Base-by-base conservation (phyloP, 352 stramenopile genomes). In the Phytopythium kandeliae region DNA sequence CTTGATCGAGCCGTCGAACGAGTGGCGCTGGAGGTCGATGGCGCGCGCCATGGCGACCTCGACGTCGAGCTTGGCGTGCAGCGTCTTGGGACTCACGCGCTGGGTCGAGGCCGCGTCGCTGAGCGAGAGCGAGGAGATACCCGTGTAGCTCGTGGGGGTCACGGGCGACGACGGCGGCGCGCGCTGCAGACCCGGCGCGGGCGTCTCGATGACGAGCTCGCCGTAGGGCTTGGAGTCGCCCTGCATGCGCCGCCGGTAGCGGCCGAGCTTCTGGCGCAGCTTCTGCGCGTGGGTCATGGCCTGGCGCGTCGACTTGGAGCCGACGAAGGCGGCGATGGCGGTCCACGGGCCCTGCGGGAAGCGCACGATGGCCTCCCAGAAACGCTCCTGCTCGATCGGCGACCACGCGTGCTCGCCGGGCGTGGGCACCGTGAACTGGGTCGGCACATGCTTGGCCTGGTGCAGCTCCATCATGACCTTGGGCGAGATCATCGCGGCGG, bases 221-320 rank as follows among this genome's bases (percentile, higher is more conserved):
- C 54, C 25, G 61, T 59, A 13, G 51, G 48, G 52, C 51, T 74
- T 51, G 36, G 65, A 63, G 28, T 74, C 58, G 35, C 62, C 67
- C 41, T 62, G 68, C 19, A 81, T 67, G 40, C 71, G 71, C 33
- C 68, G 66, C 44, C 77, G 75, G 69, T 71, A 84, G 24, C 72
- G 72, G 48, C 48, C 70, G 48, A 86, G 70, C 49, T 86, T 86
- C 63, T 85, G 73, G 3, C 75, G 70, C 36, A 85, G 63, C 58
- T 86, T 86, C 56, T 86, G 75, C 52, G 70, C 75, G 48, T 85
- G 72, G 5, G 75, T 86, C 71, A 85, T 83, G 15, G 75, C 74
- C 60, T 86, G 75, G 33, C 75, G 75, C 11, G 73, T 84, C 1
- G 72, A 81, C 33, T 79, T 79, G 51, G 75, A 80, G 48, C 72